phyloP scores from a whole-genome alignment of 805 yeast species.

The Cyberlindnera maritima region DNA sequence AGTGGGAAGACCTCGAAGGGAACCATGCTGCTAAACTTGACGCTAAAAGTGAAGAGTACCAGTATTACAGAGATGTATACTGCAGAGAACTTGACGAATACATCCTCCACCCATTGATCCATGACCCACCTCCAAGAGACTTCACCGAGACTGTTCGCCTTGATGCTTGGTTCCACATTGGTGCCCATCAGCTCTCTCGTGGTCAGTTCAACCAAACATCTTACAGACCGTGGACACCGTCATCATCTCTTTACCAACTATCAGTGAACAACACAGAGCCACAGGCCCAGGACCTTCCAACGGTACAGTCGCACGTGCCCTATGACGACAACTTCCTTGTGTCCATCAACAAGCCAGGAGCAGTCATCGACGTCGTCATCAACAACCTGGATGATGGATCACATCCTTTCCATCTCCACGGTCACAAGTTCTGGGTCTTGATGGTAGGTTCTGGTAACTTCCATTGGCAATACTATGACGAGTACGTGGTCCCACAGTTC shows the following conservation, averaged over 20 bases:
- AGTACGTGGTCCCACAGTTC: constrained; percentile 35
- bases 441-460: constrained; percentile 28
- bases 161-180: constrained; percentile 28
- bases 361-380: constrained; percentile 57
- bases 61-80: constrained; percentile 16
- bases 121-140: constrained; percentile 21
- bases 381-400: constrained; percentile 68
- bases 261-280: constrained; percentile 11
- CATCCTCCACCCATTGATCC: constrained; percentile 21
- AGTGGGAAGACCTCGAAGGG: constrained; percentile 7
- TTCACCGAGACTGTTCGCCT: constrained; percentile 14
- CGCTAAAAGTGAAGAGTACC: constrained; percentile 16
- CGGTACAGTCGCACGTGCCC: constrained; percentile 6
- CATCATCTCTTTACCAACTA: constrained; percentile 19
- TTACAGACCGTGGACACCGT: constrained; percentile 18
- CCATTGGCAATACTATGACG: constrained; percentile 26
- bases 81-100: constrained; percentile 30
- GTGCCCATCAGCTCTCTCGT: constrained; percentile 24
- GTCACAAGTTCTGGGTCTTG: constrained; percentile 35
- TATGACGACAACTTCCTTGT: constrained; percentile 23
- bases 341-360: constrained; percentile 22
- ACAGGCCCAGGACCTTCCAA: neutral
- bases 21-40: constrained; percentile 2
- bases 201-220: constrained; percentile 29
- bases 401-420: constrained; percentile 64